These are phyloP conservation scores for Eucalyptus marginata DNA, from an alignment of 345 rosid genomes.

Conservation along the genomic window DNA sequence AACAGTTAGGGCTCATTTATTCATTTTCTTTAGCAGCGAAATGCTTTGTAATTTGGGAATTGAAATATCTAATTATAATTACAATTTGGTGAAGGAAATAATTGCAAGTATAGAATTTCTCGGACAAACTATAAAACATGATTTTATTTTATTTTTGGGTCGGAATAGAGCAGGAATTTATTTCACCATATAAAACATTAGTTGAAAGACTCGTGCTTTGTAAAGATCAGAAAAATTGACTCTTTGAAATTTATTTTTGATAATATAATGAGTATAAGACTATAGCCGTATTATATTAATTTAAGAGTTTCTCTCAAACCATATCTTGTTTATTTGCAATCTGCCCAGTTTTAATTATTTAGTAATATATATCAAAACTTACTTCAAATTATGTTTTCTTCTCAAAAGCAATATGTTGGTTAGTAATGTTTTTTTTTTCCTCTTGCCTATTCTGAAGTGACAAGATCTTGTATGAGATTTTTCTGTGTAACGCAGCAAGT, in stretches of 20 bases:
- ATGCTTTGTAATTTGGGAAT: background rate
- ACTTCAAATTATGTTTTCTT: background rate
- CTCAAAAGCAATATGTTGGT: background rate
- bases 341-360: background rate
- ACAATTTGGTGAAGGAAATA: background rate
- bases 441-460: background rate
- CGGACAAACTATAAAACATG: background rate
- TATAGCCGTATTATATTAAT: background rate
- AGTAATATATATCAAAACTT: background rate
- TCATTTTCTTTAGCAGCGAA: background rate
- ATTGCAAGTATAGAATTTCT: background rate
- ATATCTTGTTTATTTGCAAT: background rate
- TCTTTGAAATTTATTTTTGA: background rate
- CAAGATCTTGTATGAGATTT: background rate
- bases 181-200: background rate
- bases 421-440: background rate
- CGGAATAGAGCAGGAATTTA: background rate
- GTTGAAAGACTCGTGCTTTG: background rate
- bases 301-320: background rate
- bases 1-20: background rate
- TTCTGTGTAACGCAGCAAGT: background rate
- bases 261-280: background rate
- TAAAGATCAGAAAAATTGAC: background rate
- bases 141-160: no score
- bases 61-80: background rate